Base-by-base conservation (phyloP, 2,329 filamentous ascomycete species). In the Epichloe hybrida region DNA sequence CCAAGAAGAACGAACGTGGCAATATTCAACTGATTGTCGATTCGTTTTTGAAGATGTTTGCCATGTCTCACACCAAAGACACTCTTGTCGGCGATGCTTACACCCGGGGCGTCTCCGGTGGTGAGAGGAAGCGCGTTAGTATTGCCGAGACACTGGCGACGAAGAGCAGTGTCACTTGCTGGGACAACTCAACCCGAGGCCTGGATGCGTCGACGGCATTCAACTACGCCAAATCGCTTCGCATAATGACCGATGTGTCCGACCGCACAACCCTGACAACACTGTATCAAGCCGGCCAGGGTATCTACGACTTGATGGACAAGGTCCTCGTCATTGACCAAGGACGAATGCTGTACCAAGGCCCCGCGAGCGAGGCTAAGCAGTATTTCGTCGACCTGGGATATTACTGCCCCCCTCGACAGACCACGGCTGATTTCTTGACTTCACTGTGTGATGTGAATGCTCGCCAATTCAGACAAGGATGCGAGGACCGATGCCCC, bases 111-210 rank as follows among this genome's bases (percentile, higher is more conserved):
- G 83, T 91, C 0, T 86, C 82, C 45, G 87, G 87, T 58, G 87
- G 87, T 52, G 87, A 93, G 67, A 71, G 86, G 38, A 91, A 90
- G 64, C 83, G 86, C 60, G 86, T 88, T 8, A 83, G 81, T 21
- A 88, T 91, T 55, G 84, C 84, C 1, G 86, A 91, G 65, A 86
- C 84, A 0, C 67, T 91, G 21, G 82, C 84, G 4, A 84, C 84
- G 6, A 84, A 86, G 63, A 81, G 81, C 0, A 81, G 83, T 0
- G 81, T 90, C 1, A 80, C 86, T 36, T 83, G 81, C 55, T 90
- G 84, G 84, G 86, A 91, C 58, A 91, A 91, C 63, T 83, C 79
- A 0, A 91, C 86, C 0, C 74, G 86, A 46, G 87, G 87, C n/a
- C 70, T 91, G 0, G 86, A 93, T 61, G 83, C 85, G 1, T 86